Evolutionary conservation across 2,329 filamentous ascomycete species (phyloP).

Genomic region (Emmonsiellopsis sp.): DNA sequence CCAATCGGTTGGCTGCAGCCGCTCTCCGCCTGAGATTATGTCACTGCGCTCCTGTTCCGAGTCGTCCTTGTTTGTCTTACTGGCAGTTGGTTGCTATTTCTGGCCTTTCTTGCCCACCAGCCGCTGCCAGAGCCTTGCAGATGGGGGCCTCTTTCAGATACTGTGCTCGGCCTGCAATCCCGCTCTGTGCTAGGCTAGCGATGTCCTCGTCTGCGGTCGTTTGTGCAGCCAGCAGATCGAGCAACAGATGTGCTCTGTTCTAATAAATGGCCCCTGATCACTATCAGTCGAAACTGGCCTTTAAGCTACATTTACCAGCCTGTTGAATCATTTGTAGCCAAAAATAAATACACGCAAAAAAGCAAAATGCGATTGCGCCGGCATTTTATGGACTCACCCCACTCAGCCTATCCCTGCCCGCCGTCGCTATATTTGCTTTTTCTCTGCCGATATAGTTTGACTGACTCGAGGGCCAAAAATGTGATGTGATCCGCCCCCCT

Average conservation of each 20-base stretch:
- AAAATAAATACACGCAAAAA: slow-evolving; percentile 3
- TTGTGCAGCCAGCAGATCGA: neutral
- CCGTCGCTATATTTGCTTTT: slow-evolving; percentile 2
- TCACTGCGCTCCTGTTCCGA: neutral
- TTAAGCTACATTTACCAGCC: neutral
- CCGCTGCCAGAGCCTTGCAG: neutral
- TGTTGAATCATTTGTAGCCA: slow-evolving; percentile 1
- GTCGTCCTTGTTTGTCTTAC: neutral
- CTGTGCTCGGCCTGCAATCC: neutral
- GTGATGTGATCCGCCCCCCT: neutral
- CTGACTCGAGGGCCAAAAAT: neutral
- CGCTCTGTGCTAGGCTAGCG: neutral
- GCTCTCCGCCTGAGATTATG: neutral
- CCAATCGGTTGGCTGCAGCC: slow-evolving; percentile 2
- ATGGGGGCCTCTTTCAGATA: neutral
- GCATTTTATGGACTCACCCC: neutral
- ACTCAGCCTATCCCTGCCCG: neutral
- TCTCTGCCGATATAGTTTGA: neutral
- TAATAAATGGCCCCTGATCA: neutral
- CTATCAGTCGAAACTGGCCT: neutral
- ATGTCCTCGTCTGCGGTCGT: neutral
- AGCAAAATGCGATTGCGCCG: neutral
- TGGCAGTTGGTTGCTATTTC: neutral
- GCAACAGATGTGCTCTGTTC: neutral
- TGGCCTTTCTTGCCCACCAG: neutral